Evolutionary conservation across 805 yeast genomes (phyloP).

Genomic region (Clavispora fructus): DNA sequence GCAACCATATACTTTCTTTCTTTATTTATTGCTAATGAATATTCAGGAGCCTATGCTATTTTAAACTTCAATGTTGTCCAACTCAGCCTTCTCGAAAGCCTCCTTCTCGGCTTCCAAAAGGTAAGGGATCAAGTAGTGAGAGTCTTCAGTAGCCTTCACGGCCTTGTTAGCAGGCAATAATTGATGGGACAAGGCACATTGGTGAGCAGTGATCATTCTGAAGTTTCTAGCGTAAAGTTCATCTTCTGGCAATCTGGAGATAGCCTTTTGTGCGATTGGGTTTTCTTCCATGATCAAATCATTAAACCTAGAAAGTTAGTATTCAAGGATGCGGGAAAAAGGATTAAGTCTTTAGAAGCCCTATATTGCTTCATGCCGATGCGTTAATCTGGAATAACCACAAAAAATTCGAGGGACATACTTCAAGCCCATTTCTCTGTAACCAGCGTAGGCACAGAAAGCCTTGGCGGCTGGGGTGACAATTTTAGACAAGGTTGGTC

Average conservation of each 20-base stretch:
- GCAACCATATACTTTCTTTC: neutral
- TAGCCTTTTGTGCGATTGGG: constrained; percentile 80
- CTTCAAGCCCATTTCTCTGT: constrained; percentile 90
- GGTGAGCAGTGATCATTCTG: constrained; percentile 91
- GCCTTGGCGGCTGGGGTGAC: constrained; percentile 75
- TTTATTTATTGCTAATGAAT: constrained; percentile 1
- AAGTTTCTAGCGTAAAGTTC: constrained; percentile 87
- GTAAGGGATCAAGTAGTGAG: constrained; percentile 80
- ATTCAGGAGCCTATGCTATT: neutral
- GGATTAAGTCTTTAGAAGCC: neutral
- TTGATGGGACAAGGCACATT: constrained; percentile 77
- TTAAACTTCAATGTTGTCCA: constrained; percentile 63
- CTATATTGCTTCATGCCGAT: neutral
- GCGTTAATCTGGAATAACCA: neutral
- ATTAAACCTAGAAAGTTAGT: constrained; percentile 51
- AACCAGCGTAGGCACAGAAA: constrained; percentile 74
- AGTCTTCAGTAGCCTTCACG: constrained; percentile 73
- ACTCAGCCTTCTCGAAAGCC: constrained; percentile 77
- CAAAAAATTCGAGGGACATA: constrained; percentile 15
- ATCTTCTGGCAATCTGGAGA: constrained; percentile 77
- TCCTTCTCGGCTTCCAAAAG: constrained; percentile 93
- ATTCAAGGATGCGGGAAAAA: neutral
- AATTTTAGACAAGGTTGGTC: constrained; percentile 72
- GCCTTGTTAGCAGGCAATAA: constrained; percentile 77
- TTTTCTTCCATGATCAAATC: constrained; percentile 86